Evolutionary conservation across 352 stramenopile genomes (phyloP), one percentile per base, ranked within the genome.

Genomic region (Phytophthora hibernalis): DNA sequence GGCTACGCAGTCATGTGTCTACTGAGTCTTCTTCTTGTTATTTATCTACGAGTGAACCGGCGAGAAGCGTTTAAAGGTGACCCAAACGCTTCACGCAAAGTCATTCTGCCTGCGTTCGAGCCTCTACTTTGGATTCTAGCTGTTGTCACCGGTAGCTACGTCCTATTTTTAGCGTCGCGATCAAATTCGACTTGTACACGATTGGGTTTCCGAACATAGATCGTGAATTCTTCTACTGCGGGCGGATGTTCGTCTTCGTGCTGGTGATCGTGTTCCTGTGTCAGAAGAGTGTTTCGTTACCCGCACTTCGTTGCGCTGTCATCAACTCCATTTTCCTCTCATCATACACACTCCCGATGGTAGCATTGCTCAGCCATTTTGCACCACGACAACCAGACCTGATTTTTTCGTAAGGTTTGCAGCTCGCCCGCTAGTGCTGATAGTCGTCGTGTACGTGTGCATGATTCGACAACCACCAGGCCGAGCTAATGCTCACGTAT

Each of bases 101-200:
- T 85, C 24, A 72, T 87, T 28, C 51, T 87, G n/a, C 79, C 79
- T 16, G 71, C 74, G 7, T 85, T 82, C 24, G 79, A 87, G 21
- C 77, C 77, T 1, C 22, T 87, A 40, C 74, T 87, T 0, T 80
- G 74, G 71, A 65, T 83, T 1, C 53, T 85, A 15, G 57, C 47
- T 4, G 21, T 16, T 31, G 55, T 16, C 2, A 72, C 73, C 2
- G 76, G 37, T 1, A 58, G 72, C 15, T 81, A 70, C 35, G 71
- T 76, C n/a, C n/a, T 78, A 22, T 79, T 78, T 58, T 70, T 81
- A 68, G 37, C n/a, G 24, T 83, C 0, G 74, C 66, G 20, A 44
- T 85, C 7, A 22, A 43, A 11, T 43, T 66, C 16, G 31, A 64
- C 3, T n/a, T 74, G 18, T 83, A 75, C 62, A 63, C 51, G 8